A percentile compares a stretch with the other conserved stretches of the same genome.
These are phyloP conservation scores for Pachysandra terminalis DNA, from an alignment of 164 flowering plant genomes.

Conservation along the genomic window DNA sequence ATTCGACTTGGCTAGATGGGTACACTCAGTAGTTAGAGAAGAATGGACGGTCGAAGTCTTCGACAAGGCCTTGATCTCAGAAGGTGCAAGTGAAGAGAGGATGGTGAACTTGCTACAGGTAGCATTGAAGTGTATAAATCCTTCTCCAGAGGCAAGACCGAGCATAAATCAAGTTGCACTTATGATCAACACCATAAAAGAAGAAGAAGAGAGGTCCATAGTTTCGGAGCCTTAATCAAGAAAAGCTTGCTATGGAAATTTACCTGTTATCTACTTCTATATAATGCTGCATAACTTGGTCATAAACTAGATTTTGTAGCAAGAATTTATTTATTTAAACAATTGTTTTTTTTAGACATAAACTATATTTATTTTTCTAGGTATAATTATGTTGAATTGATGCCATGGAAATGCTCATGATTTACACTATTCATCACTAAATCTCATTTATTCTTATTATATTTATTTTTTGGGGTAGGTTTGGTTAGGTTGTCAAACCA, in stretches of 20 bases:
- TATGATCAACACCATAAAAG: constrained; percentile 41
- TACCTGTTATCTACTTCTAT: not conserved
- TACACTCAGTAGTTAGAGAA: constrained; percentile 51
- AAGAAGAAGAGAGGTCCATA: constrained; percentile 61
- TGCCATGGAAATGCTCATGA: too few species aligned
- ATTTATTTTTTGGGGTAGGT: too few species aligned
- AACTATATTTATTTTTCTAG: too few species aligned
- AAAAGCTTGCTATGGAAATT: not conserved
- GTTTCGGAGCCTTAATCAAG: constrained; percentile 10
- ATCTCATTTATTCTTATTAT: too few species aligned
- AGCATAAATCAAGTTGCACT: constrained; percentile 41
- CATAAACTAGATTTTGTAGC: too few species aligned
- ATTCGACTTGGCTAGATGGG: constrained; percentile 53
- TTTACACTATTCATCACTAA: too few species aligned
- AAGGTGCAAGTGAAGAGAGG: constrained; percentile 60
- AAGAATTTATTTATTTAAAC: too few species aligned
- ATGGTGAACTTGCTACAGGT: constrained; percentile 64
- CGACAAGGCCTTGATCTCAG: constrained; percentile 35
- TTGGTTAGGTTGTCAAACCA: too few species aligned
- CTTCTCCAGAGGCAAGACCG: constrained; percentile 47
- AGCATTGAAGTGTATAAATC: constrained; percentile 55
- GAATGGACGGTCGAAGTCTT: constrained; percentile 80
- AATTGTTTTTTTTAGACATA: too few species aligned
- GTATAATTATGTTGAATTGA: too few species aligned
- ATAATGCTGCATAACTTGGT: too few species aligned